Percentiles rank a stretch among this genome's conserved stretches.
Evolutionary conservation across 257 asterid genomes (phyloP).

Genomic region (Knoxia roxburghii): DNA sequence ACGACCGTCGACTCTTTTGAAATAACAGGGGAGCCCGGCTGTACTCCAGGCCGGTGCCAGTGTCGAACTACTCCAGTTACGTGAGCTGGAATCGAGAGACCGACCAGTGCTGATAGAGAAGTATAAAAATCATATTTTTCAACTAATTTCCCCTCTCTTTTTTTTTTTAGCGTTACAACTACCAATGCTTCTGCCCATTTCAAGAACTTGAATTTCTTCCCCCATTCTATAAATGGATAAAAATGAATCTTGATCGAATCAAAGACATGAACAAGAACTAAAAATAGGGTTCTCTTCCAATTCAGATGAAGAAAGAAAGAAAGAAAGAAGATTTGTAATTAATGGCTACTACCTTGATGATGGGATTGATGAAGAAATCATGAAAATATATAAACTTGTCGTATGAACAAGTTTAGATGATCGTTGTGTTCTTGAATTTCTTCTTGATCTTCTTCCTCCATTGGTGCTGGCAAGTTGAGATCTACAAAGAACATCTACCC

Average conservation of each 20-base stretch:
- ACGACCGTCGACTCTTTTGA: constrained; percentile 26
- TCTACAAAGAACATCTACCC: constrained; percentile 22
- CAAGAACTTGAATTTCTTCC: constrained; percentile 5
- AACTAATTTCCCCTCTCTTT: no score
- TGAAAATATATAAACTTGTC: constrained; percentile 20
- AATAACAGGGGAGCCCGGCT: constrained; percentile 1
- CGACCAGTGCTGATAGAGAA: constrained; percentile 44
- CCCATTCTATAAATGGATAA: constrained; percentile 11
- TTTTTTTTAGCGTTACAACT: no score
- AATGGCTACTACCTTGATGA: no score
- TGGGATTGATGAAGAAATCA: constrained; percentile 17
- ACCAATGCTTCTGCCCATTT: no score
- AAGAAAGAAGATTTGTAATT: no score
- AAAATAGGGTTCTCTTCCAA: constrained; percentile 11
- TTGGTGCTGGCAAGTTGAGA: constrained; percentile 45
- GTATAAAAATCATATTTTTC: no score
- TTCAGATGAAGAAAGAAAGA: background rate
- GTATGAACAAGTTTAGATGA: background rate
- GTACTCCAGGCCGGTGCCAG: background rate
- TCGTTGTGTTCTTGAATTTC: constrained; percentile 1
- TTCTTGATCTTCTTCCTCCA: constrained; percentile 28
- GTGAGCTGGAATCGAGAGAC: constrained; percentile 39
- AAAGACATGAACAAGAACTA: background rate
- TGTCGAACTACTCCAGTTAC: constrained; percentile 18
- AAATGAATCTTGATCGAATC: constrained; percentile 1